Evolutionary conservation across 106 monocot species (phyloP).

Genomic region (Posidonia australis): DNA sequence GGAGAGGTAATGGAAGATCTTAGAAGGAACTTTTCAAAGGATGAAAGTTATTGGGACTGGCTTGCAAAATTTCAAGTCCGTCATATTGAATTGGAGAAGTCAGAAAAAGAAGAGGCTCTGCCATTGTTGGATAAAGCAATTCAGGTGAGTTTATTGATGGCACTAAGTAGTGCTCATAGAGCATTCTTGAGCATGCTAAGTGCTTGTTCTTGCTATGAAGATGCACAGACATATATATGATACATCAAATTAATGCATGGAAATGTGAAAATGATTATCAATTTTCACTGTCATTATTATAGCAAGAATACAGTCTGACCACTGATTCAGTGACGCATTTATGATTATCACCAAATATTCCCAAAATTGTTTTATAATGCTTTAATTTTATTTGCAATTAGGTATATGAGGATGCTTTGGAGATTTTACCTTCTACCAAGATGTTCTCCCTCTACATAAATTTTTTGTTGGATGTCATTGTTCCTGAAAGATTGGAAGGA

Average conservation of each 20-base stretch:
- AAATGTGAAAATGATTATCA: too few species aligned
- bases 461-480: conserved; percentile 12
- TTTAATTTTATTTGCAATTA: conserved; percentile 1
- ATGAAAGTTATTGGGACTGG: conserved; percentile 30
- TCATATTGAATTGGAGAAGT: not conserved
- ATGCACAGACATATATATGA: too few species aligned
- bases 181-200: not conserved
- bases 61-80: conserved; percentile 16
- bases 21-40: conserved; percentile 8
- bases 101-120: conserved; percentile 2
- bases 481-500: conserved; percentile 2
- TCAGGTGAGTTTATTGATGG: conserved; percentile 10
- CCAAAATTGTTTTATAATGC: not conserved
- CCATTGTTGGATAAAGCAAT: conserved; percentile 11
- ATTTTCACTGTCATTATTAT: too few species aligned
- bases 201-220: not conserved
- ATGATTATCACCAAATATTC: too few species aligned
- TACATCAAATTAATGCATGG: too few species aligned
- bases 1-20: conserved; percentile 23
- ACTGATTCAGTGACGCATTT: too few species aligned
- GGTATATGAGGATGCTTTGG: conserved; percentile 26
- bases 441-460: conserved; percentile 20
- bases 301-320: too few species aligned
- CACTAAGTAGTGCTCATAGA: not conserved
- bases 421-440: conserved; percentile 10